phyloP scores from a whole-genome alignment of 371 early-diverging fungal species.

The Synchytrium microbalum region DNA sequence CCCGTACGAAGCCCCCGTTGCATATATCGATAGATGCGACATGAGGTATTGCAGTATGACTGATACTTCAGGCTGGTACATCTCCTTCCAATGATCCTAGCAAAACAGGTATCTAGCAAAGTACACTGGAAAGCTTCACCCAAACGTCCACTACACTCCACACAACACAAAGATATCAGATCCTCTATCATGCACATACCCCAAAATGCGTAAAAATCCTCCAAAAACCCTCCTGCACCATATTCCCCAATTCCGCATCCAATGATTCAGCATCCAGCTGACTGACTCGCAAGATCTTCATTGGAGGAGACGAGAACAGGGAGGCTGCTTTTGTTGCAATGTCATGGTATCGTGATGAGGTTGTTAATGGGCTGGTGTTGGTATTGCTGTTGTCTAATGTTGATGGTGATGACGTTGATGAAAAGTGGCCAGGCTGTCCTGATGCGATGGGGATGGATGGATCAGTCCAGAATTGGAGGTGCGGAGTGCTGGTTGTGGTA shows the following conservation, averaged over 20 bases:
- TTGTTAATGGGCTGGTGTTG: neutral
- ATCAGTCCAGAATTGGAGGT: neutral
- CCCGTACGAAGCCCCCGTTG: slow-evolving; percentile 44
- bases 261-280: slow-evolving; percentile 83
- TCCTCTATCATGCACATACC: neutral
- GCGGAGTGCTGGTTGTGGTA: neutral
- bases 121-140: no score
- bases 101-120: no score
- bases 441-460: neutral
- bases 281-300: slow-evolving; percentile 61
- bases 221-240: slow-evolving; percentile 70
- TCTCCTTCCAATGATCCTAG: neutral
- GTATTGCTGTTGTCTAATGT: neutral
- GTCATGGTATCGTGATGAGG: neutral
- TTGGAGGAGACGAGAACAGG: neutral
- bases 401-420: neutral
- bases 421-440: neutral
- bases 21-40: slow-evolving; percentile 33
- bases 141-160: no score
- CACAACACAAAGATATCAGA: no score
- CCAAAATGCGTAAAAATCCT: slow-evolving; percentile 21
- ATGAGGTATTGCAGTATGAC: slow-evolving; percentile 31
- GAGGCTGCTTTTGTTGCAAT: neutral
- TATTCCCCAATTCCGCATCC: slow-evolving; percentile 64
- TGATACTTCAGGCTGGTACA: slow-evolving; percentile 32